Base-by-base conservation (phyloP, 2,329 filamentous ascomycete species). In the Ceratocystis smalleyi region DNA sequence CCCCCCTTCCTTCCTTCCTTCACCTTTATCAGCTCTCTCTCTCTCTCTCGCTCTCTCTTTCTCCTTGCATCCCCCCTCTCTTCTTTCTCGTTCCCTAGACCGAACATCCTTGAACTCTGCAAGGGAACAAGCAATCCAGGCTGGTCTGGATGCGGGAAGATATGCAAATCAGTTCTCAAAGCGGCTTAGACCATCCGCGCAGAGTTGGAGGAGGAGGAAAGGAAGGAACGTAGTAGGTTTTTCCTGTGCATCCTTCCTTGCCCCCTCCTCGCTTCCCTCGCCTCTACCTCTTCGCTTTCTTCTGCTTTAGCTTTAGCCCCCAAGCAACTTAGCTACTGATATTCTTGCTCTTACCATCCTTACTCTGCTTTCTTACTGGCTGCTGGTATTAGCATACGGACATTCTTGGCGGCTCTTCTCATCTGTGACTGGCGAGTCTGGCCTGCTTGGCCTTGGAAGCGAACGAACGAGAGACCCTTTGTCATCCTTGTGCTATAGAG, bases 111-210 rank as follows among this genome's bases (percentile, higher is more conserved):
- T n/a, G 54, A 35, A 27, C 32, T 35, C 15, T 35, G 54, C 7
- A 57, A 57, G 54, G 30, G 30, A 57, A 30, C 54, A 30, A 57
- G 54, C 35, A 57, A 57, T 57, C 54, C 24, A 57, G 54, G 27
- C n/a, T 35, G 54, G 54, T 35, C 54, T 57, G 54, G 27, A 57
- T 57, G 54, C 54, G 54, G 27, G 54, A 57, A 35, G 30, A 35
- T n/a, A n/a, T 17, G 54, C 5, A 32, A 57, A 19, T 57, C 54
- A 57, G 54, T 19, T n/a, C 54, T 24, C 30, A n/a, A 35, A 57
- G 54, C 54, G 30, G 54, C 2, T 57, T 57, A 32, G 54, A 35
- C 30, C 54, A 57, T 57, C 30, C 30, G 30, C 27, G 10, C 27
- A 55, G 51, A 55, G 24, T 17, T 10, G 54, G 27, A 35, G 27